Base-by-base conservation (phyloP, 2,329 filamentous ascomycete species). In the Colletotrichum plurivorum region DNA sequence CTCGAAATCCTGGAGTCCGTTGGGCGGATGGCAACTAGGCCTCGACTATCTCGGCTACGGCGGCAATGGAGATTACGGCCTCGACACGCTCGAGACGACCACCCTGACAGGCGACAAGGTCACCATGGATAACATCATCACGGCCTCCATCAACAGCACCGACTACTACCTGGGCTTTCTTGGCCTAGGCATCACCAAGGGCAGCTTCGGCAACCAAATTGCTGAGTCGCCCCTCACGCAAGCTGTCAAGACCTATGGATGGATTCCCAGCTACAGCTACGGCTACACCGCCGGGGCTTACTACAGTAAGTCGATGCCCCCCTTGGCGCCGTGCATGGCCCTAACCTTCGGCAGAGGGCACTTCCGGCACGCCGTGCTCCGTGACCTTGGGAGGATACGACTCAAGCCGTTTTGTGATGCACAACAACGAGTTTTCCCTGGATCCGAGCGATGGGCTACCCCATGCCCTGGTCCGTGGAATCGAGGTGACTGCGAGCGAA, bases 251-350 rank as follows among this genome's bases (percentile, higher is more conserved):
- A 78, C 84, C 12, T 84, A 86, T 65, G 87, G 87, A 9, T 82
- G 80, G 66, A 92, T 94, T 55, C 90, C 92, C 1, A 94, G 92
- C 76, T 84, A 93, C 71, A 93, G 90, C 49, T 94, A 92, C 76
- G 92, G 90, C 59, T 94, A 91, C 77, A 94, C 92, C 4, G 92
- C 92, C 48, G 93, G 93, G 16, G 91, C 91, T n/a, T 86, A 87
- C 70, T 94, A 94, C 75, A 85, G 90, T 90, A 81, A 77, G 87
- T 79, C 16, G 16, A 61, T 16, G 20, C 27, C 13, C 8, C 58
- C 71, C 76, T 36, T 8, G 27, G 75, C 58, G 6, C 7, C 7
- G 25, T 70, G 61, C 71, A 80, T 77, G 75, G 63, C 80, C 81
- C 64, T 68, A 41, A 63, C 51, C 66, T 65, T 43, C 15, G 22